phyloP scores from a whole-genome alignment of 1,284 basidiomycete genomes.

The Xanthoconium separans region DNA sequence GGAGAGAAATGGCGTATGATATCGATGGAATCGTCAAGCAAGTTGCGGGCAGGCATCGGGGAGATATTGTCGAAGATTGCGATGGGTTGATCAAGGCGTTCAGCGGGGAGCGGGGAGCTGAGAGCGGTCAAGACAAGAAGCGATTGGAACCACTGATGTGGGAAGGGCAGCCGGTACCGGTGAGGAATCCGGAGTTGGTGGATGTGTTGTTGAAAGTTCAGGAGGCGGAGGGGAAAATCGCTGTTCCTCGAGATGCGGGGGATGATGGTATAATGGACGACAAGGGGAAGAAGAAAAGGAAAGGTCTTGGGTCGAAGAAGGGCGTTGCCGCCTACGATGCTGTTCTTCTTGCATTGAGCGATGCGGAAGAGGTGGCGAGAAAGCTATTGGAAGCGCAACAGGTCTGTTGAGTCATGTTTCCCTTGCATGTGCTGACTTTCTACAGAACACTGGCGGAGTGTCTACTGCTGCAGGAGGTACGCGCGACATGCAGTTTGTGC shows the following conservation, averaged over 20 bases:
- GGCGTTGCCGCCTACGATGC: slow-evolving; percentile 83
- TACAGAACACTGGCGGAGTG: slow-evolving; percentile 18
- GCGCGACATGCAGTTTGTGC: slow-evolving; percentile 78
- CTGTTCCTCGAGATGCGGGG: slow-evolving; percentile 29
- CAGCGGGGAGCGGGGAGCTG: slow-evolving; percentile 42
- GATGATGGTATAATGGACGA: slow-evolving; percentile 22
- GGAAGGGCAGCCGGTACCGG: slow-evolving; percentile 82
- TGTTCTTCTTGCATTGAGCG: slow-evolving; percentile 78
- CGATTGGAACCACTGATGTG: slow-evolving; percentile 67
- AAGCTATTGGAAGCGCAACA: slow-evolving; percentile 80
- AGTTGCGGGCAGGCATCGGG: slow-evolving; percentile 58
- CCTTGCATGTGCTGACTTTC: slow-evolving; percentile 6
- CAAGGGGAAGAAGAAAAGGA: slow-evolving; percentile 39
- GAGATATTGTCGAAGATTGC: slow-evolving; percentile 64
- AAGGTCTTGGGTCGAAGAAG: slow-evolving; percentile 57
- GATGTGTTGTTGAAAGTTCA: slow-evolving; percentile 85
- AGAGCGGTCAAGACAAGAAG: slow-evolving; percentile 46
- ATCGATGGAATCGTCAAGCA: slow-evolving; percentile 79
- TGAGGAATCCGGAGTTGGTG: slow-evolving; percentile 90
- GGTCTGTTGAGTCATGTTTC: slow-evolving; percentile 38
- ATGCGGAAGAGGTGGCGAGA: slow-evolving; percentile 81
- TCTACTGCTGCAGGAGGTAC: slow-evolving; percentile 41
- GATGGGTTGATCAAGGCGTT: slow-evolving; percentile 57
- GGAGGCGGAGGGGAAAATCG: slow-evolving; percentile 64
- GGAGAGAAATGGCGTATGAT: slow-evolving; percentile 75